These are phyloP conservation scores for Yamadazyma atlantica DNA, from an alignment of 1,139 yeast species.

Conservation along the genomic window DNA sequence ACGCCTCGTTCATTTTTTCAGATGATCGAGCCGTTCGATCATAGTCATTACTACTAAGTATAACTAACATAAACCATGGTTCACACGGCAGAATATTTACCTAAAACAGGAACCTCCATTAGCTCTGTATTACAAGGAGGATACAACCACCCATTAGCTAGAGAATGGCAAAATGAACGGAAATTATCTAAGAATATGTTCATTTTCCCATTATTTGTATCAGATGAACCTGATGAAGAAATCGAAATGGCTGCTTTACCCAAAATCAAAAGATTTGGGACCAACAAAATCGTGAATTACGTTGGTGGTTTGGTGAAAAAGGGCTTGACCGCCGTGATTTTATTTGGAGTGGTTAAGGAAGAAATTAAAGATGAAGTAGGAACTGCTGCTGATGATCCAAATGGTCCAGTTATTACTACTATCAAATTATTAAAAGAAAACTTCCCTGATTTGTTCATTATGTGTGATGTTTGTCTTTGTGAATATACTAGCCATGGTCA, in stretches of 20 bases:
- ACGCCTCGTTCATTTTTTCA: background rate
- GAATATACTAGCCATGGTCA: conserved; percentile 97
- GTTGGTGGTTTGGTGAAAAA: conserved; percentile 69
- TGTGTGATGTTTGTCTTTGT: conserved; percentile 95
- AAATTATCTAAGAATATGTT: conserved; percentile 85
- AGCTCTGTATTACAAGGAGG: conserved; percentile 92
- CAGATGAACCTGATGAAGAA: conserved; percentile 83
- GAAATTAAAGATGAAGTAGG: conserved; percentile 81
- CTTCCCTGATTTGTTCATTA: conserved; percentile 81
- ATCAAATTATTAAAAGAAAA: conserved; percentile 60
- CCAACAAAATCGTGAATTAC: conserved; percentile 73
- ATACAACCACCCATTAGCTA: conserved; percentile 82
- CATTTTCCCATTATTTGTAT: conserved; percentile 86
- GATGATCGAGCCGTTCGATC: background rate
- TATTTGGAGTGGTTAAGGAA: conserved; percentile 82
- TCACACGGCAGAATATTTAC: conserved; percentile 70
- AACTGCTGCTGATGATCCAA: conserved; percentile 92
- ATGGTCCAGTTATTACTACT: conserved; percentile 89
- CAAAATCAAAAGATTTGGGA: conserved; percentile 83
- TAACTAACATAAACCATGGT: conserved; percentile 24
- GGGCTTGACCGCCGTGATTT: conserved; percentile 81
- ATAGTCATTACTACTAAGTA: no score
- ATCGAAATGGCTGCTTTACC: conserved; percentile 75
- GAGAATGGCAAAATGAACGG: conserved; percentile 90
- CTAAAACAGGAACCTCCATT: conserved; percentile 56